Percentiles rank a stretch among this genome's conserved stretches.
These are phyloP conservation scores for Naganishia vishniacii DNA, from an alignment of 768 basidiomycete species.

Conservation along the genomic window DNA sequence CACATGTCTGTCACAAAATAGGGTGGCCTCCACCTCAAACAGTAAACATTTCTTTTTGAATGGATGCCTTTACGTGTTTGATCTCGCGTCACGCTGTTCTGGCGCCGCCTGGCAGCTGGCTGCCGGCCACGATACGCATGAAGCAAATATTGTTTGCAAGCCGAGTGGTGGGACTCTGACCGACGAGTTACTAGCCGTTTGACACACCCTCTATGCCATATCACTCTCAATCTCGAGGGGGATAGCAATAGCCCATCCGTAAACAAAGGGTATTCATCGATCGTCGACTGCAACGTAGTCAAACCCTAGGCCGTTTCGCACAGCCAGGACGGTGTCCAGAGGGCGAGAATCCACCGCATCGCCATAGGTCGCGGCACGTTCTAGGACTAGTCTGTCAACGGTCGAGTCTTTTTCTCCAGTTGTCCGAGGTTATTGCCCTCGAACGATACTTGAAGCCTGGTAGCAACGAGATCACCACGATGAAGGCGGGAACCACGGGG, in stretches of 20 bases:
- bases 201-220: neutral
- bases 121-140: neutral
- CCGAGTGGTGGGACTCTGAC: conserved; percentile 8
- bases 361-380: neutral
- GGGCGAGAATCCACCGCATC: neutral
- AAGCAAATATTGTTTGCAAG: conserved; percentile 16
- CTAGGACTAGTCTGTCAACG: neutral
- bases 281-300: neutral
- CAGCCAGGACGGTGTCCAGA: neutral
- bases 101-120: conserved; percentile 7
- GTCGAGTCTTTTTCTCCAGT: too few relatives aligned
- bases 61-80: neutral
- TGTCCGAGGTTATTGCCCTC: too few relatives aligned
- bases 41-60: too few relatives aligned
- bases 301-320: too few relatives aligned
- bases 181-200: neutral
- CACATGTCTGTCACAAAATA: too few relatives aligned
- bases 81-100: conserved; percentile 1
- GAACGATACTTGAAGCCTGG: too few relatives aligned
- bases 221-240: too few relatives aligned
- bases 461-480: neutral
- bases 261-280: neutral
- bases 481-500: neutral
- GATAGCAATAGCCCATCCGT: too few relatives aligned
- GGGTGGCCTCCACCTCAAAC: too few relatives aligned